Conservation (phyloP, 495 filamentous ascomycete species). For the Tetracladium marchalianum region DNA sequence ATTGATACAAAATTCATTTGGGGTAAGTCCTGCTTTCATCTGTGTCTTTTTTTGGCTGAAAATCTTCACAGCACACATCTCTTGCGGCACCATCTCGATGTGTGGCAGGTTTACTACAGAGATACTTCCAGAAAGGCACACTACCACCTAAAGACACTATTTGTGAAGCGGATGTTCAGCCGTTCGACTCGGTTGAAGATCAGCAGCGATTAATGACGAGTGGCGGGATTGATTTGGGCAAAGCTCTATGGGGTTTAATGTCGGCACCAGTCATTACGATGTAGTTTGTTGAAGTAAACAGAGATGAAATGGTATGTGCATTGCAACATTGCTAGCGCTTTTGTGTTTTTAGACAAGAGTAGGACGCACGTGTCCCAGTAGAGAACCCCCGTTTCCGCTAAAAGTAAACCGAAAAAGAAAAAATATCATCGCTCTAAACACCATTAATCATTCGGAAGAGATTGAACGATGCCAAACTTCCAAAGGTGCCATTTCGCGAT, state of each 20-base stretch:
- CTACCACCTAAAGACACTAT: slow-evolving; percentile 9
- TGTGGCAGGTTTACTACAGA: slow-evolving; percentile 6
- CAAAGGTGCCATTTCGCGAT: no score
- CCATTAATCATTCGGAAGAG: no score
- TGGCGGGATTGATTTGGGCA: slow-evolving; percentile 1
- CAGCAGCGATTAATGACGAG: background rate
- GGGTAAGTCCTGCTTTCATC: slow-evolving; percentile 17
- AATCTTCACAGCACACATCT: slow-evolving; percentile 15
- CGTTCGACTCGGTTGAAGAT: slow-evolving; percentile 4
- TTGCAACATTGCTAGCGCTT: no score
- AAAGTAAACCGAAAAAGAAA: no score
- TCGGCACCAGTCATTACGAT: background rate
- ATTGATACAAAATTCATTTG: slow-evolving; percentile 44
- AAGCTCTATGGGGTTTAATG: slow-evolving; percentile 1
- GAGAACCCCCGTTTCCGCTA: no score
- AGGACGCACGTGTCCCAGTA: no score
- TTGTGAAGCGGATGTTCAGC: slow-evolving; percentile 11
- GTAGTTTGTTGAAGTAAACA: no score
- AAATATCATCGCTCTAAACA: no score
- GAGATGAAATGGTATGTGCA: no score
- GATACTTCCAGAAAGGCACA: slow-evolving; percentile 17
- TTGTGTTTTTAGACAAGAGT: no score
- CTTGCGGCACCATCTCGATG: slow-evolving; percentile 12
- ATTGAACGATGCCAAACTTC: no score
- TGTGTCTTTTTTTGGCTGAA: no score